Evolutionary conservation across 1,284 basidiomycete species (phyloP).

Genomic region (Ceratobasidium sp.): DNA sequence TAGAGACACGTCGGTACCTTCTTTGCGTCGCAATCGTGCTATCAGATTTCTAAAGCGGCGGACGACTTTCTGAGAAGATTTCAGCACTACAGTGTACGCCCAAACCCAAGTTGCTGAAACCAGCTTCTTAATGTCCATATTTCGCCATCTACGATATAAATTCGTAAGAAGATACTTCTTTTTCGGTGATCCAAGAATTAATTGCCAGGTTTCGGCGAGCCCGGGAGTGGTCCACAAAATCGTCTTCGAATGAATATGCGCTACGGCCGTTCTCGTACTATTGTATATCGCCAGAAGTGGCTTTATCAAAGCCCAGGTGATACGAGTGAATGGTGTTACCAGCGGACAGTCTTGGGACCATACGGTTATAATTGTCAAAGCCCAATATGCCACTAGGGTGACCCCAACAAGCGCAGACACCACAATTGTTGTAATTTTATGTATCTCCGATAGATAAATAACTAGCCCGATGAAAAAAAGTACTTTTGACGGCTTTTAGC

Average conservation of each 20-base stretch:
- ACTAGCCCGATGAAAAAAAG: conserved; percentile 7
- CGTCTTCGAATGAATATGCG: background rate
- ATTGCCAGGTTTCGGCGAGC: background rate
- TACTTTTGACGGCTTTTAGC: no score
- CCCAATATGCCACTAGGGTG: background rate
- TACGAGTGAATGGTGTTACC: conserved; percentile 1
- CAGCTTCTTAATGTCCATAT: background rate
- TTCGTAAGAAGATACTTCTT: background rate
- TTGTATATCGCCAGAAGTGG: background rate
- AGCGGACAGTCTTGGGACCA: background rate
- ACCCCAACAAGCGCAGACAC: background rate
- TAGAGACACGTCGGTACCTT: background rate
- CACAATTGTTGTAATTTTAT: background rate
- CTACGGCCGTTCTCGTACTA: no score
- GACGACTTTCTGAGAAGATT: background rate
- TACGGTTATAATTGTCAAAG: background rate
- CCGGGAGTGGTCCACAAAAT: background rate
- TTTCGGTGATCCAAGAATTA: background rate
- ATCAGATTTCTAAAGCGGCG: background rate
- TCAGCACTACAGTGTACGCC: no score
- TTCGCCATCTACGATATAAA: background rate
- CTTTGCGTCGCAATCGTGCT: background rate
- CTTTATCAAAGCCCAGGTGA: background rate
- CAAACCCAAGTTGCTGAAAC: no score
- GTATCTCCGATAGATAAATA: conserved; percentile 16